Evolutionary conservation across 1,284 basidiomycete species (phyloP), one percentile per base, ranked within the genome.

Genomic region (Inonotus hispidus): DNA sequence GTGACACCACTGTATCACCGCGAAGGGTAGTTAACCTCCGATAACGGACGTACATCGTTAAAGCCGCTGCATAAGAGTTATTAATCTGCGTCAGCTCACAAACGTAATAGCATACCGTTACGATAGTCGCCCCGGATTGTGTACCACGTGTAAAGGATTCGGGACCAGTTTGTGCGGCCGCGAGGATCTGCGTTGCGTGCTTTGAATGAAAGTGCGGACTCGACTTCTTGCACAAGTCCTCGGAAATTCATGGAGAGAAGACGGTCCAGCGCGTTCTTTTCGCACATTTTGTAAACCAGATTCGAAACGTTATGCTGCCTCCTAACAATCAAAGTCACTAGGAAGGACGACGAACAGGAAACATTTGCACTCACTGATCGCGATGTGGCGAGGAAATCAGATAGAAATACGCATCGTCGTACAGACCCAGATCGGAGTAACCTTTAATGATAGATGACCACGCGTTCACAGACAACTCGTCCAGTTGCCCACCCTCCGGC

Each of bases 111-210:
- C 83, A 72, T 69, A 93, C 93, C 94, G 69, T 85, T 92, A 56
- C 92, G 83, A 75, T 94, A 94, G 71, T 97, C 93, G 37, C 91
- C 91, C 71, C 91, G 80, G 57, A 83, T 81, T 65, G 90, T 84
- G 72, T 93, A 90, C 92, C 95, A 99, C 53, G 93, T 89, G 76
- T 98, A 98, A n/a, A 99, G 76, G 61, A 99, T 92, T 67, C 87
- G 83, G 55, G 94, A 92, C 78, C 98, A 99, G 70, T 89, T 90
- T 0, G 95, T 95, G 47, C 80, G 82, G 46, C 87, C 77, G 56
- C 92, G 82, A 50, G 96, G 94, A 75, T 98, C 92, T 21, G 89
- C 90, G 72, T 98, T 97, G 64, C 95, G 84, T 10, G 94, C 93
- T 74, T 98, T 97, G 80, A 97, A 98, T 45, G 90, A 85, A 53